A percentile compares a stretch with the other conserved stretches of the same genome.
Conservation (phyloP, 805 yeast genomes). For the Ogataea pignaliae region DNA sequence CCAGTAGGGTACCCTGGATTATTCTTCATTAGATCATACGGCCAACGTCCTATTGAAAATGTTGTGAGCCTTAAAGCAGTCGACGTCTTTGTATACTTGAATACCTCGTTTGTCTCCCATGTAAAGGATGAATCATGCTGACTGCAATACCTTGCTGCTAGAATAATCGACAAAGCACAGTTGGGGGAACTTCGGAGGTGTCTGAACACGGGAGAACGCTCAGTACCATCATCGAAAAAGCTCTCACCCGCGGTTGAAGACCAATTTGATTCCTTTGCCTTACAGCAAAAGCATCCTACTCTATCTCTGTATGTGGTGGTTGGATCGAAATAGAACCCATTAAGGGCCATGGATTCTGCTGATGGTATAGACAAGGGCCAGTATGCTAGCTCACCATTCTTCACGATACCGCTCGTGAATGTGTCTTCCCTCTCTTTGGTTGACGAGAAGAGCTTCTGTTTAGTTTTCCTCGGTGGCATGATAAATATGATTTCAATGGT, state of each 20-base stretch:
- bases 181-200: constrained; percentile 25
- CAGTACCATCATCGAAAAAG: constrained; percentile 4
- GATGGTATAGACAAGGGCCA: constrained; percentile 26
- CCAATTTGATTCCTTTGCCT: constrained; percentile 58
- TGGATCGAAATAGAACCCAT: constrained; percentile 62
- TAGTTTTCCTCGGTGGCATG: constrained; percentile 6
- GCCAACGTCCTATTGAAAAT: constrained; percentile 40
- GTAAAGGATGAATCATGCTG: constrained; percentile 12
- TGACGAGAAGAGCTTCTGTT: constrained; percentile 6
- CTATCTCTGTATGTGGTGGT: constrained; percentile 41
- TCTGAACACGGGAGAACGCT: constrained; percentile 16
- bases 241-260: background rate
- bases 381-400: constrained; percentile 25
- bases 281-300: constrained; percentile 57
- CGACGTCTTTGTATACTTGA: constrained; percentile 35
- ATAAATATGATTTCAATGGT: too few relatives aligned
- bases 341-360: constrained; percentile 38
- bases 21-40: constrained; percentile 30
- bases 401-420: constrained; percentile 14
- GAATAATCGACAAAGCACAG: constrained; percentile 20
- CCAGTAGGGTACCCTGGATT: constrained; percentile 35
- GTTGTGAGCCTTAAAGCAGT: constrained; percentile 33
- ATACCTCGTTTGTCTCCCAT: constrained; percentile 19
- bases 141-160: constrained; percentile 11
- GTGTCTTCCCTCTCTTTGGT: constrained; percentile 17